phyloP scores from a whole-genome alignment of 306 rosid genomes.

The Ammopiptanthus mongolicus region DNA sequence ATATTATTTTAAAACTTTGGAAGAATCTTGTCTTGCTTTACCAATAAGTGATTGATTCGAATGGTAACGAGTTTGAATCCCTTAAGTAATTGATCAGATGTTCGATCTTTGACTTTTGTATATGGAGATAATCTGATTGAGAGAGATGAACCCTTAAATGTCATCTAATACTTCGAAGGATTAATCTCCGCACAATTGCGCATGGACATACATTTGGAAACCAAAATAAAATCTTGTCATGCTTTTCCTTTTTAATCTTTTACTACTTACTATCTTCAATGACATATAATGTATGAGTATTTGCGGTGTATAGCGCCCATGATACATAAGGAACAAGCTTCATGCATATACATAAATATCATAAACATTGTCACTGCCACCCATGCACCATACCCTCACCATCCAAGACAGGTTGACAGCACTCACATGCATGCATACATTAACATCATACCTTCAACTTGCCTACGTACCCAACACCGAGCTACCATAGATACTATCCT shows the following conservation, averaged over 20 bases:
- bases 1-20: too few species aligned
- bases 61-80: too few species aligned
- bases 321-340: not conserved
- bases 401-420: not conserved
- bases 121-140: too few species aligned
- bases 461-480: conserved; percentile 7
- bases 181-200: too few species aligned
- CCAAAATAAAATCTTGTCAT: not conserved
- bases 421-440: conserved; percentile 29
- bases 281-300: not conserved
- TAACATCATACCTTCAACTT: not conserved
- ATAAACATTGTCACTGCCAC: conserved; percentile 24
- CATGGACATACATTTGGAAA: too few species aligned
- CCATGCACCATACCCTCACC: conserved; percentile 24
- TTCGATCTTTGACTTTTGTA: too few species aligned
- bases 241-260: not conserved
- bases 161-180: too few species aligned
- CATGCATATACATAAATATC: conserved; percentile 15
- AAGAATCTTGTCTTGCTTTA: not conserved
- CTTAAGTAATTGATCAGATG: too few species aligned
- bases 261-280: not conserved
- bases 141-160: too few species aligned
- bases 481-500: not conserved
- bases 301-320: not conserved
- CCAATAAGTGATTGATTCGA: too few species aligned